Base-by-base conservation (phyloP, 2,329 filamentous ascomycete genomes). In the Fusarium sp. region DNA sequence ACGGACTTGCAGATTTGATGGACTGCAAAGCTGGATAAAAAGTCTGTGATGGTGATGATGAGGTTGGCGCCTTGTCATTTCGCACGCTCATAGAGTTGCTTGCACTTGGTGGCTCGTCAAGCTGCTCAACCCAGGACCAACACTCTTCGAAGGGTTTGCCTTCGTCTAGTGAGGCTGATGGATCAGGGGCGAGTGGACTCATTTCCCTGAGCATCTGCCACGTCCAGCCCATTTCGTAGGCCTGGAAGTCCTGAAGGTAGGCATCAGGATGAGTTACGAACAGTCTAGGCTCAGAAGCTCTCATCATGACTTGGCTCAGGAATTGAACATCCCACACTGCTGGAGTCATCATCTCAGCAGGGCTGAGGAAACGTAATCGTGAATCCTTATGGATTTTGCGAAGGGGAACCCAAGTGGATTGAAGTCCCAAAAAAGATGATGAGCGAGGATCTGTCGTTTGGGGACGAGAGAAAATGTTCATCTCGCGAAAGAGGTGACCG, bases 231-330 rank as follows among this genome's bases (percentile, higher is more conserved):
- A 83, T 78, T 46, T 87, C 84, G 41, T 87, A 86, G 9, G 87
- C 84, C 36, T 85, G 81, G 18, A 83, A 79, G 68, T 90, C 88
- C 76, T 95, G 93, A 5, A 93, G 82, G 72, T 95, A 95, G 3
- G 91, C 91, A 72, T 92, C 90, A 7, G 91, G 88, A 65, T 93
- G 91, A 2, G 93, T 95, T 64, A 95, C 86, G 80, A 93, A 95
- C 17, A 95, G 86, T 13, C 93, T 87, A 68, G 90, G 90, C 70
- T 88, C 86, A 14, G 88, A 86, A 35, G 90, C 87, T 75, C 91
- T 90, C 93, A 95, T 95, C 76, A 93, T 88, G 41, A 94, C 88
- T 52, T 91, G 90, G 54, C 86, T 86, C 33, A 95, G 85, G 70
- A 95, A 95, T 14, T 88, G 85, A 5, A 91, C 88, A 56, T 90